Evolutionary conservation across 352 stramenopile species (phyloP).

Genomic region (Lagenidium giganteum): DNA sequence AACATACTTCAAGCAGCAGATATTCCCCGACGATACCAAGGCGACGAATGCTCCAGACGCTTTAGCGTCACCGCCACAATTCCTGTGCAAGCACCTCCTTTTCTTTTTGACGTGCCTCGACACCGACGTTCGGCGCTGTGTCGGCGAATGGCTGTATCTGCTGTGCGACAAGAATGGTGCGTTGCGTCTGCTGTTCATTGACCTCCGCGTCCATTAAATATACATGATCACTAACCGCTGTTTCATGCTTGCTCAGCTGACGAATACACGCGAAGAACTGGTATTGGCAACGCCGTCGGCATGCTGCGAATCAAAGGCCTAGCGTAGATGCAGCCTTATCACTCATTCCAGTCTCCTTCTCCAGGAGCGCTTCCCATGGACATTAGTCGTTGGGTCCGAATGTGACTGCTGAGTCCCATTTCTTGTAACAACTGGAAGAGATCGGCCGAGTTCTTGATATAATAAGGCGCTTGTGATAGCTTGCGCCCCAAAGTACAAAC

Average conservation of each 20-base stretch:
- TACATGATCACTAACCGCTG: constrained; percentile 17
- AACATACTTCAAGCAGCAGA: constrained; percentile 31
- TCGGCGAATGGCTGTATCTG: constrained; percentile 67
- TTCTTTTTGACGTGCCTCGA: constrained; percentile 74
- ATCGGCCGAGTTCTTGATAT: constrained; percentile 84
- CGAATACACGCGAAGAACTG: constrained; percentile 64
- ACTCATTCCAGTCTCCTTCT: constrained; percentile 7
- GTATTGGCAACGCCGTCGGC: constrained; percentile 69
- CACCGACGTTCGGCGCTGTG: constrained; percentile 59
- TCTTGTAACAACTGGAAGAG: constrained; percentile 80
- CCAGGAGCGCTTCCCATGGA: constrained; percentile 31
- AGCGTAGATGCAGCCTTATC: constrained; percentile 18
- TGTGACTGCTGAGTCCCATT: constrained; percentile 80
- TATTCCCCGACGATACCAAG: constrained; percentile 19
- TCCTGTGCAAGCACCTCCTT: constrained; percentile 46
- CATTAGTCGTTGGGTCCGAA: constrained; percentile 65
- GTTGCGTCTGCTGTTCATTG: background rate
- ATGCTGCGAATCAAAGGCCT: constrained; percentile 64
- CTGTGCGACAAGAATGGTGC: constrained; percentile 75
- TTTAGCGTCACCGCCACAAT: constrained; percentile 5
- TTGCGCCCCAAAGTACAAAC: constrained; percentile 81
- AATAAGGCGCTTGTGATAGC: constrained; percentile 80
- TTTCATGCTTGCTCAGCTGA: constrained; percentile 31
- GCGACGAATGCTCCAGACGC: background rate
- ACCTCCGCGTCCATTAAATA: background rate